A percentile compares a stretch with the other conserved stretches of the same genome.
These are phyloP conservation scores for Epichloe glyceriae DNA, from an alignment of 2,329 filamentous ascomycete genomes.

Conservation along the genomic window DNA sequence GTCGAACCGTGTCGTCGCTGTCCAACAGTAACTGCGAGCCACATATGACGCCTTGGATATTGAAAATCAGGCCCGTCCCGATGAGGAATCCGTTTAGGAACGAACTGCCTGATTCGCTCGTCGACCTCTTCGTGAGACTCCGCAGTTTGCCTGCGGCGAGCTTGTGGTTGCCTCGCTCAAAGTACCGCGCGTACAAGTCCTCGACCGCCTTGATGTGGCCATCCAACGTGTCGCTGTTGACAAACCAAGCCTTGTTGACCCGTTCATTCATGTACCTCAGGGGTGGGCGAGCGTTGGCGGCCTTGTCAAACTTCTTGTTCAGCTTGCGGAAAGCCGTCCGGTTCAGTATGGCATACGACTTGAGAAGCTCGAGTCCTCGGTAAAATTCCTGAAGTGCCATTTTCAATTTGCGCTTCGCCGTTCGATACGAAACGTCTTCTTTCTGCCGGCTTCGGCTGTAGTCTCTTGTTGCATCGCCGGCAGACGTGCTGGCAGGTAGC, in stretches of 20 bases:
- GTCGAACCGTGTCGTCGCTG: conserved; percentile 31
- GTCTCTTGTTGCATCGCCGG: conserved; percentile 27
- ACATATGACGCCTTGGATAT: conserved; percentile 51
- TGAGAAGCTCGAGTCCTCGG: conserved; percentile 77
- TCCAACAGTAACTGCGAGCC: conserved; percentile 40
- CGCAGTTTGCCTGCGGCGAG: conserved; percentile 79
- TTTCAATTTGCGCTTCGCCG: conserved; percentile 86
- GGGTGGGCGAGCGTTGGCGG: conserved; percentile 62
- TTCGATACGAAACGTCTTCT: conserved; percentile 62
- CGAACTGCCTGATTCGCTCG: conserved; percentile 42
- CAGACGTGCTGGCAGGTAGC: conserved; percentile 16
- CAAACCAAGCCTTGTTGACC: conserved; percentile 83
- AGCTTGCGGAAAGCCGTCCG: conserved; percentile 91
- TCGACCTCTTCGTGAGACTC: conserved; percentile 47
- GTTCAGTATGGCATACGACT: conserved; percentile 82
- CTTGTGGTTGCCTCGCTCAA: conserved; percentile 87
- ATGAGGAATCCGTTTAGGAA: conserved; percentile 54
- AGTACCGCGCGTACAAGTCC: conserved; percentile 87
- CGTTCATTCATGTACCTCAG: conserved; percentile 81
- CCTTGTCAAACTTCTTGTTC: conserved; percentile 98
- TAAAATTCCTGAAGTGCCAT: conserved; percentile 87
- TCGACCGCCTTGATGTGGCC: conserved; percentile 69
- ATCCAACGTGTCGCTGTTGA: conserved; percentile 76
- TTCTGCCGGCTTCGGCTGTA: conserved; percentile 36
- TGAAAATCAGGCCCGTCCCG: conserved; percentile 53